Percentiles rank a stretch among this genome's conserved stretches.
Conservation (phyloP, 2,329 filamentous ascomycete species). For the Talaromyces sp. region DNA sequence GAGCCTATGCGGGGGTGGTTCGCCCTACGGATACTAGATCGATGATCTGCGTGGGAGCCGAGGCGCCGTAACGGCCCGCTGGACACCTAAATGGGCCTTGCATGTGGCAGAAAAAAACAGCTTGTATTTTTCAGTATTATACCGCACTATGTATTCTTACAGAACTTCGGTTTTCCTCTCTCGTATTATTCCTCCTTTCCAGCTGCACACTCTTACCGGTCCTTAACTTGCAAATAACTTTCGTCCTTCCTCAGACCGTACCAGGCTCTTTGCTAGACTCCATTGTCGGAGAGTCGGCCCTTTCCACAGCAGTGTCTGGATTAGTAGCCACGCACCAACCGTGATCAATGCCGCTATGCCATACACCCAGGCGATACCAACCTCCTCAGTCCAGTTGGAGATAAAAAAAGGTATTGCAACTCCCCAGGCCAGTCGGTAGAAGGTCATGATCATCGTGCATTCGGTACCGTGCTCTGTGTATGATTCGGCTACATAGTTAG, state of each 20-base stretch:
- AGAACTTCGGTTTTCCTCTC: not conserved
- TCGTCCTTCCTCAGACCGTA: not conserved
- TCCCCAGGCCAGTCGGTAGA: constrained; percentile 31
- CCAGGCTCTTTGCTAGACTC: not conserved
- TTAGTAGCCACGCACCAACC: constrained; percentile 12
- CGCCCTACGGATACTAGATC: too few relatives aligned
- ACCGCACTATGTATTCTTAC: not conserved
- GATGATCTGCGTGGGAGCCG: too few relatives aligned
- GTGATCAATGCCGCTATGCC: constrained; percentile 38
- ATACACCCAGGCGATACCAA: constrained; percentile 36
- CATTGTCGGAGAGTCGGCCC: not conserved
- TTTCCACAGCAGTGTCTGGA: not conserved
- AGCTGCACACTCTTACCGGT: not conserved
- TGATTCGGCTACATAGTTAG: constrained; percentile 26
- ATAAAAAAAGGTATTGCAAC: constrained; percentile 37
- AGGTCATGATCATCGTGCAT: constrained; percentile 22
- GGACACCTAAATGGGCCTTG: not conserved
- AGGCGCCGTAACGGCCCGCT: too few relatives aligned
- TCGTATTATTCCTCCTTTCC: too few relatives aligned
- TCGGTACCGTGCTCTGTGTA: constrained; percentile 35
- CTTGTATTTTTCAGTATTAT: not conserved
- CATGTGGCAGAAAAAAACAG: not conserved
- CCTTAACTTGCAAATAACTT: not conserved
- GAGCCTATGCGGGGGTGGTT: not conserved
- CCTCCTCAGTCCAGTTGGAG: constrained; percentile 29